These are phyloP conservation scores for Hordeum marinum DNA, from an alignment of 176 grass and related monocot species.

Conservation along the genomic window DNA sequence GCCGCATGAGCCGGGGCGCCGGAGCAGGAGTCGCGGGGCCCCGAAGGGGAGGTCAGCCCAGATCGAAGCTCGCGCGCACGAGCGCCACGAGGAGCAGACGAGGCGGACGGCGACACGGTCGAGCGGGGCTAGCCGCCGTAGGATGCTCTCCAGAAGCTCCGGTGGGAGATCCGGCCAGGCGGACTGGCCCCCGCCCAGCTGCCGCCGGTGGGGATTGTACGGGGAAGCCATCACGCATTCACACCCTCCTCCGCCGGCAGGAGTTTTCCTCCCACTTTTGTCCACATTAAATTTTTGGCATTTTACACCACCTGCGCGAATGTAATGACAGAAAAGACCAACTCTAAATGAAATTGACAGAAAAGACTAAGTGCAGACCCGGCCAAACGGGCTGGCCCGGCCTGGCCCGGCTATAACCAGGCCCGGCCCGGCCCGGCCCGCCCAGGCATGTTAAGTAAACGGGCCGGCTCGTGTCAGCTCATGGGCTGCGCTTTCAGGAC, in stretches of 20 bases:
- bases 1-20: background rate
- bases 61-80: constrained; percentile 21
- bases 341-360: no score
- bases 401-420: no score
- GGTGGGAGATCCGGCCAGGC: constrained; percentile 22
- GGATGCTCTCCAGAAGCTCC: constrained; percentile 31
- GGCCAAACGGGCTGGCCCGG: no score
- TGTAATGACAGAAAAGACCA: no score
- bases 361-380: no score
- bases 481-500: no score
- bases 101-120: constrained; percentile 20
- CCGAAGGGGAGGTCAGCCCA: constrained; percentile 27
- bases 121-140: background rate
- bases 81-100: constrained; percentile 35
- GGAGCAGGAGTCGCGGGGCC: constrained; percentile 32
- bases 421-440: no score
- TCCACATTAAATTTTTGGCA: no score
- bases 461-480: no score
- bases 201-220: constrained; percentile 1
- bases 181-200: background rate
- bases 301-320: no score
- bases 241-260: background rate
- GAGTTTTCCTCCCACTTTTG: background rate
- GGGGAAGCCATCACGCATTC: background rate
- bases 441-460: no score